phyloP scores from a whole-genome alignment of 768 basidiomycete species.

The Pulveroboletus ravenelii region DNA sequence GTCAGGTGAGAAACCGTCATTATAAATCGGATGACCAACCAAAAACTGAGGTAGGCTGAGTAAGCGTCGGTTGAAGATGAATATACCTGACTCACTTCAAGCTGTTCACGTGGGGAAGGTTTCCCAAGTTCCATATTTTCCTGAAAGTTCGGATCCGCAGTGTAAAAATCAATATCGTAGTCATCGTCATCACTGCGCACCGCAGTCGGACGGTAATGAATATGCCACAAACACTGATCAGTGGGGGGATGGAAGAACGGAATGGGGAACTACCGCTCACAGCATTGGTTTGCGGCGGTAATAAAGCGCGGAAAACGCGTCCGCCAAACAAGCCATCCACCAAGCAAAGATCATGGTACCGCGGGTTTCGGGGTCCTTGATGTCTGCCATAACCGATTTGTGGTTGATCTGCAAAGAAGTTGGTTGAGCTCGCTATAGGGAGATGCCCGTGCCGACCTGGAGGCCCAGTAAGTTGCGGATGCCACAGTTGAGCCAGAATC shows the following conservation, averaged over 20 bases:
- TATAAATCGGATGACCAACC: slow-evolving; percentile 40
- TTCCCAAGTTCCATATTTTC: slow-evolving; percentile 46
- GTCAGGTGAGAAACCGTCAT: slow-evolving; percentile 9
- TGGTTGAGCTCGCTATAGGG: slow-evolving; percentile 5
- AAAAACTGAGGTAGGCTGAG: slow-evolving; percentile 47
- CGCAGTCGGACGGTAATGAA: slow-evolving; percentile 22
- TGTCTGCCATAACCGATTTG: slow-evolving; percentile 69
- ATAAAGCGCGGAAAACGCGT: slow-evolving; percentile 79
- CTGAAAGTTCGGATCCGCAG: slow-evolving; percentile 54
- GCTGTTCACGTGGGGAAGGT: slow-evolving; percentile 71
- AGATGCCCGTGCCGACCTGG: slow-evolving; percentile 41
- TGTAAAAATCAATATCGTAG: slow-evolving; percentile 87
- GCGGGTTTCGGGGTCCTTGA: slow-evolving; percentile 68
- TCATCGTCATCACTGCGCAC: slow-evolving; percentile 68
- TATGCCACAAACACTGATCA: slow-evolving; percentile 6
- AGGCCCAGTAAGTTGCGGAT: slow-evolving; percentile 77
- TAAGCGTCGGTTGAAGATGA: background rate
- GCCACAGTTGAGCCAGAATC: slow-evolving; percentile 78
- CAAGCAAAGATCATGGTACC: slow-evolving; percentile 89
- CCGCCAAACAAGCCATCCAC: slow-evolving; percentile 88
- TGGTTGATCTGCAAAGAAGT: slow-evolving; percentile 63
- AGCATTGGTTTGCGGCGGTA: slow-evolving; percentile 82
- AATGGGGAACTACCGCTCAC: slow-evolving; percentile 31
- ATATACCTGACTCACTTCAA: slow-evolving; percentile 51
- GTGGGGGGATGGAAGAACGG: background rate